Conservation (phyloP, 2,329 filamentous ascomycete genomes). For the Fusarium algeriense region DNA sequence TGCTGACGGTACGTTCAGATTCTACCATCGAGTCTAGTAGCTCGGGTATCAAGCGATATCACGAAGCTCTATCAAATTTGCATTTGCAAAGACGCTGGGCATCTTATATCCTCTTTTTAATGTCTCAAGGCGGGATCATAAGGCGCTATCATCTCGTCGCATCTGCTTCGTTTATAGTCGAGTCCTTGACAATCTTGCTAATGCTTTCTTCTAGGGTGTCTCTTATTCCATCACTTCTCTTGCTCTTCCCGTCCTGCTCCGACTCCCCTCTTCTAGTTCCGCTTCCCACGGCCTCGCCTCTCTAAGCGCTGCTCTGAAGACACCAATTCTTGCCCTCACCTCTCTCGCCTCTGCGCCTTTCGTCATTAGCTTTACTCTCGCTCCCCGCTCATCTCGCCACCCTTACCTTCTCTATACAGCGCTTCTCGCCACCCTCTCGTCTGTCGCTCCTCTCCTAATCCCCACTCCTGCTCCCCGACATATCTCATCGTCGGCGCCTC, state of each 20-base stretch:
- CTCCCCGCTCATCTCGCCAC: slow-evolving; percentile 80
- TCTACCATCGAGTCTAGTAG: background rate
- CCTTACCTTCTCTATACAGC: slow-evolving; percentile 92
- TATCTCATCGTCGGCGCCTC: slow-evolving; percentile 46
- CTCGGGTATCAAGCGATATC: slow-evolving; percentile 32
- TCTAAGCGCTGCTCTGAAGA: slow-evolving; percentile 72
- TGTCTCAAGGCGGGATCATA: background rate
- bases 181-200: slow-evolving; percentile 19
- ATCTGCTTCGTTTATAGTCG: background rate
- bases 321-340: slow-evolving; percentile 75
- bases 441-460: slow-evolving; percentile 63
- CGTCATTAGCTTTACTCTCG: slow-evolving; percentile 81
- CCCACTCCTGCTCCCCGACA: slow-evolving; percentile 52
- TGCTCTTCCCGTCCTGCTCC: slow-evolving; percentile 82
- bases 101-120: background rate
- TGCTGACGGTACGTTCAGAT: slow-evolving; percentile 78
- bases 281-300: slow-evolving; percentile 78
- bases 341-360: slow-evolving; percentile 78
- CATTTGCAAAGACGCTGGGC: background rate
- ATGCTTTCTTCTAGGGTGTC: slow-evolving; percentile 73
- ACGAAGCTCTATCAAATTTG: background rate
- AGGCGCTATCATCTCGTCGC: background rate
- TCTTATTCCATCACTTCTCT: slow-evolving; percentile 86
- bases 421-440: slow-evolving; percentile 73
- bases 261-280: slow-evolving; percentile 79